phyloP scores from a whole-genome alignment of 2,329 filamentous ascomycete genomes.

The Pseudopyrenochaeta lycopersici region DNA sequence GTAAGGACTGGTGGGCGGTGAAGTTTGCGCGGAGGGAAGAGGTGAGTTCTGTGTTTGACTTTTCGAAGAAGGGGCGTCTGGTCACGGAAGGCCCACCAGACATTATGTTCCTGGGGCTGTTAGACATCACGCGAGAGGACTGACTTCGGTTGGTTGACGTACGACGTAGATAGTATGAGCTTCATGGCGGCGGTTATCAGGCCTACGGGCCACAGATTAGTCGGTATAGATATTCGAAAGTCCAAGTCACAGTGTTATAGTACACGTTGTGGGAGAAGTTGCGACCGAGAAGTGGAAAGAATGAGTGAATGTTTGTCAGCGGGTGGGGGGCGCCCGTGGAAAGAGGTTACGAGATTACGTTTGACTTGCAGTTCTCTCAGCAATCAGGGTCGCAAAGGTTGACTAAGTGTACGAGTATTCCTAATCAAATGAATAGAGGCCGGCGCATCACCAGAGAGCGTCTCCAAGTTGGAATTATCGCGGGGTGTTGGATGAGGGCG shows the following conservation, averaged over 20 bases:
- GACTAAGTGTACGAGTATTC: neutral
- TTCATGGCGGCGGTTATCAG: constrained; percentile 67
- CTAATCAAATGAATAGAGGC: neutral
- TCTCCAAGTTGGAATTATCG: neutral
- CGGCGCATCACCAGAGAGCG: neutral
- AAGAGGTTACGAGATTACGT: constrained; percentile 8
- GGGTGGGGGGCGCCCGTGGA: constrained; percentile 14
- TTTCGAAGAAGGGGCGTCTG: constrained; percentile 77
- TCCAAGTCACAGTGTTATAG: neutral
- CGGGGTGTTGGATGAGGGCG: constrained; percentile 20
- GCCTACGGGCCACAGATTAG: neutral
- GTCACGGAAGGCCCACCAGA: constrained; percentile 84
- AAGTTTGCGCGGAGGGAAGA: constrained; percentile 89
- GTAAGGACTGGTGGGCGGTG: constrained; percentile 72
- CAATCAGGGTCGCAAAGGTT: neutral
- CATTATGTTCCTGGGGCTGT: constrained; percentile 84
- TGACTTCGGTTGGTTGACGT: constrained; percentile 52
- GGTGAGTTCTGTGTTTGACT: constrained; percentile 92
- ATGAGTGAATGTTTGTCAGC: constrained; percentile 29
- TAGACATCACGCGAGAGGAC: constrained; percentile 20
- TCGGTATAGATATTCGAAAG: neutral
- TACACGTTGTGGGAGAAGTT: neutral
- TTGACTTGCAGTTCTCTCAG: neutral
- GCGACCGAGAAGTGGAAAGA: neutral
- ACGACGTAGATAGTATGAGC: constrained; percentile 87